These are phyloP conservation scores for Fusarium torreyae DNA, from an alignment of 2,329 filamentous ascomycete genomes.

Conservation along the genomic window DNA sequence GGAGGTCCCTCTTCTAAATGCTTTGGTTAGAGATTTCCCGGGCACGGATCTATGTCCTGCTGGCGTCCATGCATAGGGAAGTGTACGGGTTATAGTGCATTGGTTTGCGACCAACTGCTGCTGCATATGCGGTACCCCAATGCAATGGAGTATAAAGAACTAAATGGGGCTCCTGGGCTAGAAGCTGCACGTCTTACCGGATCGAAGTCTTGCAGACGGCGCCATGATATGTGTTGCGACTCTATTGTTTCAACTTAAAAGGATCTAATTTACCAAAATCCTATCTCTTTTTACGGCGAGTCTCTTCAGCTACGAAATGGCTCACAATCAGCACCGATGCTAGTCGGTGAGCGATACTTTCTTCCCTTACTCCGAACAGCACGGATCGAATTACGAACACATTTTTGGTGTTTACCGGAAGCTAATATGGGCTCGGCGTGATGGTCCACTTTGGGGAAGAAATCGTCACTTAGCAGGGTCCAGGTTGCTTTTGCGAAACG, in stretches of 20 bases:
- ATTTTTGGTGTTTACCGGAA: slow-evolving; percentile 1
- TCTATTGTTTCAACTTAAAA: slow-evolving; percentile 26
- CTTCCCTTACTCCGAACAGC: slow-evolving; percentile 5
- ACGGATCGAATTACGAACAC: slow-evolving; percentile 5
- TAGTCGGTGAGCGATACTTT: neutral
- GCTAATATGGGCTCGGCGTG: neutral
- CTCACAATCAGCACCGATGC: slow-evolving; percentile 4
- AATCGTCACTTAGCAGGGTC: slow-evolving; percentile 28
- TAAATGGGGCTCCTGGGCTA: slow-evolving; percentile 11
- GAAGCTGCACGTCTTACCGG: slow-evolving; percentile 13
- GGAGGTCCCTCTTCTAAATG: neutral
- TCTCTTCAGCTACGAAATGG: slow-evolving; percentile 1
- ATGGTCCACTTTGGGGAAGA: slow-evolving; percentile 12
- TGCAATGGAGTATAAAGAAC: slow-evolving; percentile 4
- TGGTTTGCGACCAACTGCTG: slow-evolving; percentile 16
- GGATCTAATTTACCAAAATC: neutral
- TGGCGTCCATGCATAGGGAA: neutral
- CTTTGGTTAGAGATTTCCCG: neutral
- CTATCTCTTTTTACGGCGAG: neutral
- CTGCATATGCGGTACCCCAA: slow-evolving; percentile 10
- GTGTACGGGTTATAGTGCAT: slow-evolving; percentile 4
- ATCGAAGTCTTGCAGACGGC: slow-evolving; percentile 18
- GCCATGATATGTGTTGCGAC: slow-evolving; percentile 4
- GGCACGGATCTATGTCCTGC: neutral
- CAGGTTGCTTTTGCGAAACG: slow-evolving; percentile 8